phyloP scores from a whole-genome alignment of 2,329 filamentous ascomycete species.

The Neodidymelliopsis sp. region DNA sequence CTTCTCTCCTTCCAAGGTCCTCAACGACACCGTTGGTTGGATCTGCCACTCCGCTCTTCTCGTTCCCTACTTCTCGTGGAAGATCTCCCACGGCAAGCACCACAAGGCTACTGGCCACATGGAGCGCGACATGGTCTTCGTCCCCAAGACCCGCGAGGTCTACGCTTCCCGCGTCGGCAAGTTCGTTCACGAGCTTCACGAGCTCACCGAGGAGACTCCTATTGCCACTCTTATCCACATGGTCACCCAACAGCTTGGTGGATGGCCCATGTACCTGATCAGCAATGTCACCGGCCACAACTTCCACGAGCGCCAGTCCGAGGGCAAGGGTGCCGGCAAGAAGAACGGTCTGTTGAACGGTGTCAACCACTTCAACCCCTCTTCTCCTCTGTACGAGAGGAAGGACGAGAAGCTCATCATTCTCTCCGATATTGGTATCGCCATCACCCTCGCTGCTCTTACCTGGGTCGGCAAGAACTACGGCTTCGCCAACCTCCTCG shows the following conservation, averaged over 20 bases:
- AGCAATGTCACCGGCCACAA: slow-evolving; percentile 97
- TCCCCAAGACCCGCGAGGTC: slow-evolving; percentile 88
- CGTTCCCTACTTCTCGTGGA: slow-evolving; percentile 99
- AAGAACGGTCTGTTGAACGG: slow-evolving; percentile 78
- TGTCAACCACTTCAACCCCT: slow-evolving; percentile 94
- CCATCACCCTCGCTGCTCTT: slow-evolving; percentile 68
- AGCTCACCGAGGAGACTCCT: slow-evolving; percentile 94
- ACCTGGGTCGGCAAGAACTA: slow-evolving; percentile 76
- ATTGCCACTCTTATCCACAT: slow-evolving; percentile 78
- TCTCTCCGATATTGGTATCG: slow-evolving; percentile 80
- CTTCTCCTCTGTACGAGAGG: slow-evolving; percentile 88
- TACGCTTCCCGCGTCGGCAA: slow-evolving; percentile 79
- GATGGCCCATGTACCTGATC: slow-evolving; percentile 91
- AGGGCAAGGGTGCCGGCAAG: slow-evolving; percentile 95
- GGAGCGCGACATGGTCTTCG: slow-evolving; percentile 98
- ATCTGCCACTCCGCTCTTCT: slow-evolving; percentile 85
- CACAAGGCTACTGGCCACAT: slow-evolving; percentile 99
- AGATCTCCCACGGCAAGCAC: slow-evolving; percentile 98
- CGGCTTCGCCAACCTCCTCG: slow-evolving; percentile 83
- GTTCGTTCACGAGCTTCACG: slow-evolving; percentile 79
- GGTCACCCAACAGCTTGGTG: slow-evolving; percentile 83
- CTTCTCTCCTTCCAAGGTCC: slow-evolving; percentile 87
- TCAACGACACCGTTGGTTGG: slow-evolving; percentile 95
- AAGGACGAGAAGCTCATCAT: slow-evolving; percentile 88
- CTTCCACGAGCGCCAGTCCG: slow-evolving; percentile 86